Evolutionary conservation across 192 early-diverging fungal genomes (phyloP).

Genomic region (Backusella macrospora): DNA sequence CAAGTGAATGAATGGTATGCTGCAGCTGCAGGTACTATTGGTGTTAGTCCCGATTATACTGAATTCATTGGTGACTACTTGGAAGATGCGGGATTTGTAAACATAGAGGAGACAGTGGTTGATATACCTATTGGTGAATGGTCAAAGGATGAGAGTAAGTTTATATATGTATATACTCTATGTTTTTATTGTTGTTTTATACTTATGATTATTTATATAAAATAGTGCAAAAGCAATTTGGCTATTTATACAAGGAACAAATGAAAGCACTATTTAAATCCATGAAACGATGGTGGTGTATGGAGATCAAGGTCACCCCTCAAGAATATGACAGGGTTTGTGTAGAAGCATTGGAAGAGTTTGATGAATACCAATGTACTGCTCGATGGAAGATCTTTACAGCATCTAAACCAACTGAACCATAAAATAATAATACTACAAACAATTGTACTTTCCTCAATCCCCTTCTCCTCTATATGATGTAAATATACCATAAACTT

Average conservation of each 20-base stretch:
- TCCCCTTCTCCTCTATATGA: no score
- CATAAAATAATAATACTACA: background rate
- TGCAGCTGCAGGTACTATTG: slow-evolving; percentile 15
- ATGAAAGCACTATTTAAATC: slow-evolving; percentile 38
- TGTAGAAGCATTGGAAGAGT: slow-evolving; percentile 34
- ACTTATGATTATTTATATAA: background rate
- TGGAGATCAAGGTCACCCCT: slow-evolving; percentile 25
- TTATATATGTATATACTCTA: background rate
- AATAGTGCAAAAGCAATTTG: slow-evolving; percentile 34
- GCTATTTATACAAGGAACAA: slow-evolving; percentile 38
- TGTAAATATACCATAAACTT: no score
- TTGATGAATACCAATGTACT: slow-evolving; percentile 31
- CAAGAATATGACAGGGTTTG: slow-evolving; percentile 34
- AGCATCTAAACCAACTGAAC: slow-evolving; percentile 22
- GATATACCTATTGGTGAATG: slow-evolving; percentile 42
- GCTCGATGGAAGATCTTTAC: slow-evolving; percentile 35
- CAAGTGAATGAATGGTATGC: slow-evolving; percentile 35
- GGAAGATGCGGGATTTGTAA: slow-evolving; percentile 27
- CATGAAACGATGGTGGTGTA: slow-evolving; percentile 38
- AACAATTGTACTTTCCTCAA: background rate
- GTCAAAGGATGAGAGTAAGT: slow-evolving; percentile 34
- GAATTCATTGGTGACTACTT: background rate
- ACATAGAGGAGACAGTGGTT: slow-evolving; percentile 21
- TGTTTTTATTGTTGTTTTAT: background rate
- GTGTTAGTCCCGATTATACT: slow-evolving; percentile 13